Evolutionary conservation across 1,139 yeast genomes (phyloP).

Genomic region (Geotrichum aggregatum): DNA sequence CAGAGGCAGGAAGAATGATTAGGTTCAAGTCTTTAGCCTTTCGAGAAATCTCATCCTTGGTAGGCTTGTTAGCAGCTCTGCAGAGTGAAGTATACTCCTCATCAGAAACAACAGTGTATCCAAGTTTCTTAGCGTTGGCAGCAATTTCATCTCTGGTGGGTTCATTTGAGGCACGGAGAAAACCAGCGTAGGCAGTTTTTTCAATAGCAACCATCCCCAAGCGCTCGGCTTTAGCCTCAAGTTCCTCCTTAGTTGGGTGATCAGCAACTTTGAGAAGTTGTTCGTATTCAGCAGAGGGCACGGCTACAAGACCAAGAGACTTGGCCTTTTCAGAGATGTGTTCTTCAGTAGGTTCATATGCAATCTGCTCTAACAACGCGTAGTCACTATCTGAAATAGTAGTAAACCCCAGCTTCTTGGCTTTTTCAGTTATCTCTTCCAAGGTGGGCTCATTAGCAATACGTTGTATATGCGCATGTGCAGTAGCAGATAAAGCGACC

Average conservation of each 20-base stretch:
- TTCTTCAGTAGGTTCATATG: slow-evolving; percentile 18
- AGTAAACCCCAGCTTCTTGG: slow-evolving; percentile 27
- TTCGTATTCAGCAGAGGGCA: slow-evolving; percentile 11
- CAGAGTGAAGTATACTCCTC: not conserved
- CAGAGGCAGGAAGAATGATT: slow-evolving; percentile 28
- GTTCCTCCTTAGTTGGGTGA: slow-evolving; percentile 37
- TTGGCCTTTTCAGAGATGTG: slow-evolving; percentile 19
- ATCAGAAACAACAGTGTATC: slow-evolving; percentile 35
- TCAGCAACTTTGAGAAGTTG: slow-evolving; percentile 13
- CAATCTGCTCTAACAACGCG: slow-evolving; percentile 23
- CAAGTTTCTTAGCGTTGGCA: slow-evolving; percentile 31
- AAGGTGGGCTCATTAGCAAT: slow-evolving; percentile 18
- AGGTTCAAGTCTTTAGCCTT: slow-evolving; percentile 36
- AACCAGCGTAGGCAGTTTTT: slow-evolving; percentile 10
- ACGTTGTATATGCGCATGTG: slow-evolving; percentile 18
- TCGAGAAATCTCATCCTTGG: slow-evolving; percentile 28
- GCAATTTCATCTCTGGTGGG: slow-evolving; percentile 32
- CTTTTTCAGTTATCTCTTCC: slow-evolving; percentile 20
- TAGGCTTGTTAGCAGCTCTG: slow-evolving; percentile 9
- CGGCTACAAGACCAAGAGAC: slow-evolving; percentile 6
- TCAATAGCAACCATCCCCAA: slow-evolving; percentile 31
- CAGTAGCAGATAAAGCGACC: slow-evolving; percentile 31
- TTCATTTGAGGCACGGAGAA: not conserved
- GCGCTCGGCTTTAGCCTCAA: slow-evolving; percentile 46
- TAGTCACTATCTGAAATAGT: slow-evolving; percentile 35